Conservation (phyloP, 805 yeast genomes). For the Wickerhamomyces bisporus region DNA sequence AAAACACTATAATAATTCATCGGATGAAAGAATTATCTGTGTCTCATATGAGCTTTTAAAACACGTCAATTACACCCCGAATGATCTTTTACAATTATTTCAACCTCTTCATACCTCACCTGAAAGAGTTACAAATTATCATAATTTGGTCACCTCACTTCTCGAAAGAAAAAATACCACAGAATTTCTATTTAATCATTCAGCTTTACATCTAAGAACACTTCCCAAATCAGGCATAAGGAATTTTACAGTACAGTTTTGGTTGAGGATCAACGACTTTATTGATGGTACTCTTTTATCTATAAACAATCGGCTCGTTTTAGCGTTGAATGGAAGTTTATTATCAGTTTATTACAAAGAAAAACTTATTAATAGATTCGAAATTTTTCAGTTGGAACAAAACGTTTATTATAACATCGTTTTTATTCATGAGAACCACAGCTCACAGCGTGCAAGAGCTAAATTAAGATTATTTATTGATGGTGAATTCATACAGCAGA, state of each 20-base stretch:
- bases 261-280: slow-evolving; percentile 25
- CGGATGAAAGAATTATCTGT: not conserved
- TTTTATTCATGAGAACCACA: slow-evolving; percentile 10
- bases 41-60: not conserved
- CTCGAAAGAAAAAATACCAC: slow-evolving; percentile 12
- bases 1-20: not conserved
- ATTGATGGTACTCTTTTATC: slow-evolving; percentile 26
- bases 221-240: not conserved
- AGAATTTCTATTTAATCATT: slow-evolving; percentile 26
- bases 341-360: slow-evolving; percentile 21
- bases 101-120: not conserved
- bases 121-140: not conserved
- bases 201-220: slow-evolving; percentile 17
- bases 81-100: slow-evolving; percentile 1
- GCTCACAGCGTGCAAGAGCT: slow-evolving; percentile 10
- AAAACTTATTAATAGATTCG: slow-evolving; percentile 9
- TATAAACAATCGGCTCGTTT: slow-evolving; percentile 11
- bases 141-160: not conserved
- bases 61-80: not conserved
- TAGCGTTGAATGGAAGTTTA: slow-evolving; percentile 30
- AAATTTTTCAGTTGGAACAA: slow-evolving; percentile 13
- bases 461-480: slow-evolving; percentile 14
- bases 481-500: slow-evolving; percentile 16
- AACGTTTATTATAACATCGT: slow-evolving; percentile 17
- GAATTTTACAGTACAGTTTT: slow-evolving; percentile 23